A percentile compares a stretch with the other conserved stretches of the same genome.
Evolutionary conservation across 495 filamentous ascomycete genomes (phyloP).

Genomic region (Aspergillus sparsus): DNA sequence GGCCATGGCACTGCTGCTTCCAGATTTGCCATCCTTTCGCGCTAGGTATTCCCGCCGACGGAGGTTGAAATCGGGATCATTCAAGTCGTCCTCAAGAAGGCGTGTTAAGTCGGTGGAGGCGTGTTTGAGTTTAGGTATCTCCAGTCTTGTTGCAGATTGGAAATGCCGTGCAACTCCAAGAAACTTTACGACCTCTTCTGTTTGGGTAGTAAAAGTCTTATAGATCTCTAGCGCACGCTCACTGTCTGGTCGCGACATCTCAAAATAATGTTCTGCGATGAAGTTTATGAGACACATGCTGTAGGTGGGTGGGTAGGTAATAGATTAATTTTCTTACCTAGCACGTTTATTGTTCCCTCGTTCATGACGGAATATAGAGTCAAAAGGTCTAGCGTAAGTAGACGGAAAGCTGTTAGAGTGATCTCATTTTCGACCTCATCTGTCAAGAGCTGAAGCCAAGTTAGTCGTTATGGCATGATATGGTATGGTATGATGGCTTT

Average conservation of each 20-base stretch:
- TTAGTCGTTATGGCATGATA: constrained; percentile 25
- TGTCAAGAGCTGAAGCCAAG: constrained; percentile 68
- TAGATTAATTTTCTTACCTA: constrained; percentile 60
- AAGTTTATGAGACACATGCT: constrained; percentile 25
- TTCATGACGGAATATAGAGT: constrained; percentile 94
- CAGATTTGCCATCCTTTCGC: constrained; percentile 76
- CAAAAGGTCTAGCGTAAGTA: constrained; percentile 87
- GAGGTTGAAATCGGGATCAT: constrained; percentile 94
- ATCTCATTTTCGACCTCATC: constrained; percentile 96
- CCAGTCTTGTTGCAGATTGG: constrained; percentile 85
- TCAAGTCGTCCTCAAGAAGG: constrained; percentile 91
- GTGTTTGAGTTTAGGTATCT: constrained; percentile 97
- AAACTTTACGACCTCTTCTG: constrained; percentile 88
- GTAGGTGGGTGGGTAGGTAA: not conserved
- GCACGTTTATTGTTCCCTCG: constrained; percentile 95
- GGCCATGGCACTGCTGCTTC: constrained; percentile 24
- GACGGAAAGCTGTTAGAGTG: constrained; percentile 89
- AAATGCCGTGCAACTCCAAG: constrained; percentile 83
- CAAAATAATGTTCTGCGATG: constrained; percentile 85
- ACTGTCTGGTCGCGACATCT: constrained; percentile 94
- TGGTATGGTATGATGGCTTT: not conserved
- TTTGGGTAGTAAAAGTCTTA: constrained; percentile 88
- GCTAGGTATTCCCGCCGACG: constrained; percentile 89
- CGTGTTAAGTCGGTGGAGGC: constrained; percentile 87
- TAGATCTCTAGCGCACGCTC: constrained; percentile 92